Evolutionary conservation across 495 filamentous ascomycete species (phyloP), one percentile per base, ranked within the genome.

Genomic region (Glutinoglossum americanum): DNA sequence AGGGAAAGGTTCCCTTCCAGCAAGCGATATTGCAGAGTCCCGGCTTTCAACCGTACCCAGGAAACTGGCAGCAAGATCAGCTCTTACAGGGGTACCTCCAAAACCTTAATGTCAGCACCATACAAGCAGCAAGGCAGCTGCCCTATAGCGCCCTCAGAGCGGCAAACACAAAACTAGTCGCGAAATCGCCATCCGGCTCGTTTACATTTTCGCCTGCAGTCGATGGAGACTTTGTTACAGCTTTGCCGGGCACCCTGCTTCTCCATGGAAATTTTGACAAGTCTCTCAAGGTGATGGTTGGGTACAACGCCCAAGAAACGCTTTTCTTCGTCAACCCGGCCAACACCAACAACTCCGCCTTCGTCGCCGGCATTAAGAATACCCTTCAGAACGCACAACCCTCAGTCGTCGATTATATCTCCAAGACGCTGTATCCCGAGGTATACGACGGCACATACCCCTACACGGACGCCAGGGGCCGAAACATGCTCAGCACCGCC

Each of bases 141-240:
- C 62, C 77, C 0, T 70, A 68, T 5, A 62, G 64, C 5, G 62
- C 64, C 25, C 63, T 84, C 21, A 71, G 72, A 27, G 58, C 60
- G 9, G 77, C 75, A 56, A 85, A 76, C 61, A 64, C 75, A 30
- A 76, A 77, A 59, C 62, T 59, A 10, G 63, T 73, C 19, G 78
- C 81, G 0, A 72, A 71, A 4, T 65, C 74, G 28, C 63, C 69
- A 19, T 85, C 83, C 62, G 66, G 76, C 39, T 67, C 73, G 4
- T 83, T 85, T 58, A 77, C 78, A 70, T 0, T 84, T 60, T 62
- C 78, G 26, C 81, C 81, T 6, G 81, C 83, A 1, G 76, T 78
- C 0, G 81, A 85, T 59, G 80, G 76, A 5, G 64, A 66, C 1
- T 76, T 81, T 58, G 66, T 85, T 56, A 68, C 69, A 51, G 68